A percentile compares a stretch with the other conserved stretches of the same genome.
phyloP scores from a whole-genome alignment of 306 rosid genomes.

The Canavalia ensiformis region DNA sequence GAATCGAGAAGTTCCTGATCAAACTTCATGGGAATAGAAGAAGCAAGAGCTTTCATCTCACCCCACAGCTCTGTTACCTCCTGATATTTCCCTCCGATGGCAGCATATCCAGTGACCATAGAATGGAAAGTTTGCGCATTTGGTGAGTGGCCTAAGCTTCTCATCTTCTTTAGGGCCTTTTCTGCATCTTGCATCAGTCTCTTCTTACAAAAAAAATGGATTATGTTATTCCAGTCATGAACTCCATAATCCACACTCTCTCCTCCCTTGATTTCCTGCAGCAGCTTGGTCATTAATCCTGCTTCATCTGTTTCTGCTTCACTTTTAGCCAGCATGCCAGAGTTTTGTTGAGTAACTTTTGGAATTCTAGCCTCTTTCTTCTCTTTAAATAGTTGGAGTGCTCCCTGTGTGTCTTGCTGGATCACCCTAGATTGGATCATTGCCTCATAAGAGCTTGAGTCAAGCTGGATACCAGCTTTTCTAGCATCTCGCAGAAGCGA shows the following conservation, averaged over 20 bases:
- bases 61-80: slow-evolving; percentile 92
- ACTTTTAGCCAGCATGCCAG: slow-evolving; percentile 57
- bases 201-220: slow-evolving; percentile 84
- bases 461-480: slow-evolving; percentile 87
- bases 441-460: slow-evolving; percentile 76
- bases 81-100: slow-evolving; percentile 84
- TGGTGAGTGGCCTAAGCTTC: slow-evolving; percentile 79
- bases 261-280: slow-evolving; percentile 88
- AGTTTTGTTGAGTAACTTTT: slow-evolving; percentile 61
- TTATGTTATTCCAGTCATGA: slow-evolving; percentile 92
- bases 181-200: slow-evolving; percentile 89
- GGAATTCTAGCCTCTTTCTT: slow-evolving; percentile 82
- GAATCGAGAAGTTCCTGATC: slow-evolving; percentile 95
- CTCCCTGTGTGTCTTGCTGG: slow-evolving; percentile 79
- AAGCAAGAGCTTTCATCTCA: slow-evolving; percentile 86
- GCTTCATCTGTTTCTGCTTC: slow-evolving; percentile 59
- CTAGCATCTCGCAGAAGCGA: slow-evolving; percentile 83
- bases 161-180: slow-evolving; percentile 84
- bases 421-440: slow-evolving; percentile 81
- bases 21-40: slow-evolving; percentile 75
- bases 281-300: slow-evolving; percentile 69
- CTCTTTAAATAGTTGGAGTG: slow-evolving; percentile 76
- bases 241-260: slow-evolving; percentile 73
- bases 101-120: slow-evolving; percentile 90
- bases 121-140: slow-evolving; percentile 92